Conservation (phyloP, 2,329 filamentous ascomycete species). For the Nannizziopsis arthrosporioides region DNA sequence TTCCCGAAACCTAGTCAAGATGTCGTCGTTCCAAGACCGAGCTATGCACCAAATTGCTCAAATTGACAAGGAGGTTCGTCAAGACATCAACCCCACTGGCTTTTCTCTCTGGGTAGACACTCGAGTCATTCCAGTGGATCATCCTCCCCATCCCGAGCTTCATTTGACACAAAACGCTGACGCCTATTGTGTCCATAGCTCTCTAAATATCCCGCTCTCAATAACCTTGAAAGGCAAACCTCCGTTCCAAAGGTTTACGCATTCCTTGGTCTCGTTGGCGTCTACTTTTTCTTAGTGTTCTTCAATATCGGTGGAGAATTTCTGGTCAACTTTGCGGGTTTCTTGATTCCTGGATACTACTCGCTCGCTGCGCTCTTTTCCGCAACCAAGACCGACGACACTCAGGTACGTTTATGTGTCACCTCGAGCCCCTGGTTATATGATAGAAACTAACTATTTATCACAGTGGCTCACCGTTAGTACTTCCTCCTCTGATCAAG, state of each 20-base stretch:
- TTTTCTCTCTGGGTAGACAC: background rate
- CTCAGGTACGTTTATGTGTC: slow-evolving; percentile 41
- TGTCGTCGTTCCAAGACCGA: slow-evolving; percentile 44
- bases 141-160: background rate
- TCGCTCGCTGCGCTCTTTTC: slow-evolving; percentile 54
- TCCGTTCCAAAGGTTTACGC: slow-evolving; percentile 58
- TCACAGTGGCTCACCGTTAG: slow-evolving; percentile 50
- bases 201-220: slow-evolving; percentile 55
- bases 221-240: slow-evolving; percentile 58
- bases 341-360: slow-evolving; percentile 55
- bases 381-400: slow-evolving; percentile 50
- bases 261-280: slow-evolving; percentile 50
- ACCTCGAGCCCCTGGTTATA: background rate
- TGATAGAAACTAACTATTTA: slow-evolving; percentile 16
- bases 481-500: slow-evolving; percentile 17
- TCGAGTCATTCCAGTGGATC: background rate
- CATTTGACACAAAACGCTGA: background rate
- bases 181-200: slow-evolving; percentile 36
- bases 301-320: slow-evolving; percentile 61
- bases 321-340: slow-evolving; percentile 56
- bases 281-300: slow-evolving; percentile 61
- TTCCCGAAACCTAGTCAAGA: slow-evolving; percentile 4
- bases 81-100: background rate
- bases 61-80: slow-evolving; percentile 55
- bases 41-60: slow-evolving; percentile 53